These are phyloP conservation scores for apple (Malus domestica) DNA, from an alignment of 306 rosid genomes.

Conservation along the genomic window ASM211411v1 NC_041789.1:15322001-15322500, in stretches of 20 bases:
- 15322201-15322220: conserved; percentile 18
- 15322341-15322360: background rate
- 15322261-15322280: background rate
- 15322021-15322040: conserved; percentile 23
- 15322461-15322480: background rate
- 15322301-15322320: too few relatives aligned
- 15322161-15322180: conserved; percentile 13
- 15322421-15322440: background rate
- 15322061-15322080: conserved; percentile 20
- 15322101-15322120: background rate
- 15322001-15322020: conserved; percentile 26
- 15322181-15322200: conserved; percentile 30
- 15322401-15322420: too few relatives aligned
- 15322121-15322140: background rate
- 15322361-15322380: background rate
- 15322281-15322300: conserved; percentile 4
- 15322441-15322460: background rate
- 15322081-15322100: conserved; percentile 14
- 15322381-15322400: background rate
- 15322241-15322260: background rate
- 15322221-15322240: background rate
- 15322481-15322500: background rate
- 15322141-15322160: conserved; percentile 19
- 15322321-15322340: too few relatives aligned
- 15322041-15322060: conserved; percentile 27